A percentile compares a stretch with the other conserved stretches of the same genome.
Evolutionary conservation across 2,329 filamentous ascomycete genomes (phyloP).

Genomic region (Talaromyces marneffei): DNA sequence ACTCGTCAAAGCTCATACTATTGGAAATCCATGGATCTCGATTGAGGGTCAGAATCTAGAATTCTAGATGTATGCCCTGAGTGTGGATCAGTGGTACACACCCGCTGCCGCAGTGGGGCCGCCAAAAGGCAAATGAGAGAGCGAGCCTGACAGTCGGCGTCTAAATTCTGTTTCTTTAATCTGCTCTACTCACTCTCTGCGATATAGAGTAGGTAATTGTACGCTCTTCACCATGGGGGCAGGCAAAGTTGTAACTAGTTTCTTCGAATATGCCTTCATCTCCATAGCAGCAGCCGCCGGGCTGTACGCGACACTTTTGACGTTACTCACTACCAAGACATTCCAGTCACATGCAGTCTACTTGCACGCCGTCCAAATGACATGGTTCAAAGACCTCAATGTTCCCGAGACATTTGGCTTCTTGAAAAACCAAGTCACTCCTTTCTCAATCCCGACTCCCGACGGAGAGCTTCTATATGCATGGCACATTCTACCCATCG

Average conservation of each 20-base stretch:
- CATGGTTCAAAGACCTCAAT: conserved; percentile 66
- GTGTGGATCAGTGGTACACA: background rate
- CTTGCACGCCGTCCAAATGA: conserved; percentile 69
- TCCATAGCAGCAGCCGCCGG: conserved; percentile 22
- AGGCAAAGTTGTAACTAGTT: background rate
- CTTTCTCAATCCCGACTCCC: conserved; percentile 68
- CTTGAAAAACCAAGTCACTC: conserved; percentile 82
- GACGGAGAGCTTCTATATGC: conserved; percentile 75
- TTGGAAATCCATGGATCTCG: too few species aligned
- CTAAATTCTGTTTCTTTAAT: too few species aligned
- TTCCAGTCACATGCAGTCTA: conserved; percentile 69
- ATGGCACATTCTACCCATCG: conserved; percentile 83
- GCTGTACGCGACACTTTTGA: conserved; percentile 43
- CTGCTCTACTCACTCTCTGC: too few species aligned
- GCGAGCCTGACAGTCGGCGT: too few species aligned
- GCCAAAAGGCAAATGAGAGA: background rate
- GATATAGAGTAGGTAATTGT: too few species aligned
- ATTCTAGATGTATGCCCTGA: too few species aligned
- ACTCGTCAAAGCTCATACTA: too few species aligned
- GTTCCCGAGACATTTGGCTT: conserved; percentile 81
- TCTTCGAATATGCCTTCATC: conserved; percentile 21
- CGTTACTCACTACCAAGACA: conserved; percentile 39
- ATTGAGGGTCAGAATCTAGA: too few species aligned
- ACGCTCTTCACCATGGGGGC: background rate
- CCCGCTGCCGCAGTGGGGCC: background rate